Conservation (phyloP, 1,139 yeast genomes). For the Hyphopichia buzzinii region DNA sequence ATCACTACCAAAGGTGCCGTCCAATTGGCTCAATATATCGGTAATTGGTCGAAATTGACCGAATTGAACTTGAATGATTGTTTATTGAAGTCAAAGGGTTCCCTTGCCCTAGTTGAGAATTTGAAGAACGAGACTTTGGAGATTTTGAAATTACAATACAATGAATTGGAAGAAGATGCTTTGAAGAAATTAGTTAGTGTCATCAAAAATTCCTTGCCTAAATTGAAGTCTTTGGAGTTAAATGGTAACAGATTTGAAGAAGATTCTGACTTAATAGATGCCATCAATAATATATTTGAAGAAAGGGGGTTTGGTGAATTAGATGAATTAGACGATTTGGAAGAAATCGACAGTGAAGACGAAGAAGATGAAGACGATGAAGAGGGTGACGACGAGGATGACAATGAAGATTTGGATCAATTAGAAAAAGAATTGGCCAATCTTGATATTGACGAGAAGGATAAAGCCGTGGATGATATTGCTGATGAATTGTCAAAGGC, state of each 20-base stretch:
- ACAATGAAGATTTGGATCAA: constrained; percentile 52
- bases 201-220: constrained; percentile 55
- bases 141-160: constrained; percentile 76
- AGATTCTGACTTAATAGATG: constrained; percentile 35
- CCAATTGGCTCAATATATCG: constrained; percentile 46
- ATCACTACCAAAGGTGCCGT: constrained; percentile 74
- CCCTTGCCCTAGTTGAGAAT: constrained; percentile 50
- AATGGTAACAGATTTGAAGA: constrained; percentile 84
- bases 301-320: constrained; percentile 76
- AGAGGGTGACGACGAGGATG: constrained; percentile 51
- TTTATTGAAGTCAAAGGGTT: constrained; percentile 76
- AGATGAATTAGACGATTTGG: constrained; percentile 92
- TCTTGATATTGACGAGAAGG: constrained; percentile 26
- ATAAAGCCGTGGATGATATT: constrained; percentile 53
- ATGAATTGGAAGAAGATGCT: constrained; percentile 74
- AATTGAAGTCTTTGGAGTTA: constrained; percentile 66
- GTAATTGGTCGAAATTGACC: constrained; percentile 43
- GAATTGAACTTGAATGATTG: constrained; percentile 91
- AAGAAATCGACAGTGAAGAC: constrained; percentile 83
- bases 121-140: constrained; percentile 45
- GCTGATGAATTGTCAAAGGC: constrained; percentile 59
- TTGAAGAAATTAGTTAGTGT: constrained; percentile 56
- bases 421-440: constrained; percentile 52
- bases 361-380: constrained; percentile 72
- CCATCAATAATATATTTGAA: constrained; percentile 55